Evolutionary conservation across 495 filamentous ascomycete genomes (phyloP).

Genomic region (Trichoderma erinaceum): DNA sequence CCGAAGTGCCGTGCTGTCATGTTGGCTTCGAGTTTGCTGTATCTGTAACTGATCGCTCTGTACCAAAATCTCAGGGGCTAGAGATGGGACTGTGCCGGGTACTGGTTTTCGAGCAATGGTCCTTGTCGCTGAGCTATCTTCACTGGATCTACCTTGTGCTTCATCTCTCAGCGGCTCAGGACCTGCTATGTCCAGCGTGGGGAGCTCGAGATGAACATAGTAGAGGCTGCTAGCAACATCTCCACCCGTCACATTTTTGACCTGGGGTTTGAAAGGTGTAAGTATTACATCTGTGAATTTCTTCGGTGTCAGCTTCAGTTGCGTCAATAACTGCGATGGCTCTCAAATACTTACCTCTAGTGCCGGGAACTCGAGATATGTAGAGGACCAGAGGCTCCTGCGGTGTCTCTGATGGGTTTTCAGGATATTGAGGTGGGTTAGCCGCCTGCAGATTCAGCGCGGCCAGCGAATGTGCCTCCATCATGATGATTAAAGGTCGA

Average conservation of each 20-base stretch:
- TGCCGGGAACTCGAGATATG: slow-evolving; percentile 87
- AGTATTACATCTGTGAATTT: slow-evolving; percentile 74
- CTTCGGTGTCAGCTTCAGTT: slow-evolving; percentile 16
- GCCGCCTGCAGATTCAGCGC: slow-evolving; percentile 72
- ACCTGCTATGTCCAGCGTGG: slow-evolving; percentile 45
- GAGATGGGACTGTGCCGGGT: slow-evolving; percentile 20
- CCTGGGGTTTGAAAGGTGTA: slow-evolving; percentile 80
- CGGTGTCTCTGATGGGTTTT: slow-evolving; percentile 58
- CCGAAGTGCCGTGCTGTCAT: neutral
- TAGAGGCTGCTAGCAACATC: slow-evolving; percentile 86
- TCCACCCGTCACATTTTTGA: slow-evolving; percentile 78
- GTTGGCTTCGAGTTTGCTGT: neutral
- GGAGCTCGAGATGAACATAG: slow-evolving; percentile 74
- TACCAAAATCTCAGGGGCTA: neutral
- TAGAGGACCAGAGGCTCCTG: slow-evolving; percentile 72
- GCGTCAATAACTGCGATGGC: slow-evolving; percentile 8
- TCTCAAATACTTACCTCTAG: slow-evolving; percentile 53
- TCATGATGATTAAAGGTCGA: neutral
- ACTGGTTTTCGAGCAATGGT: slow-evolving; percentile 41
- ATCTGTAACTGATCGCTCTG: neutral
- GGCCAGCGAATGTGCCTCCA: slow-evolving; percentile 80
- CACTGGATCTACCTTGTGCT: slow-evolving; percentile 42
- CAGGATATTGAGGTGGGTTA: slow-evolving; percentile 78
- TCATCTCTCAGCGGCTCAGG: slow-evolving; percentile 35
- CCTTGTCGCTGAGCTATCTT: slow-evolving; percentile 33